Conservation (phyloP, 2,329 filamentous ascomycete genomes). For the Sporothrix inflata region DNA sequence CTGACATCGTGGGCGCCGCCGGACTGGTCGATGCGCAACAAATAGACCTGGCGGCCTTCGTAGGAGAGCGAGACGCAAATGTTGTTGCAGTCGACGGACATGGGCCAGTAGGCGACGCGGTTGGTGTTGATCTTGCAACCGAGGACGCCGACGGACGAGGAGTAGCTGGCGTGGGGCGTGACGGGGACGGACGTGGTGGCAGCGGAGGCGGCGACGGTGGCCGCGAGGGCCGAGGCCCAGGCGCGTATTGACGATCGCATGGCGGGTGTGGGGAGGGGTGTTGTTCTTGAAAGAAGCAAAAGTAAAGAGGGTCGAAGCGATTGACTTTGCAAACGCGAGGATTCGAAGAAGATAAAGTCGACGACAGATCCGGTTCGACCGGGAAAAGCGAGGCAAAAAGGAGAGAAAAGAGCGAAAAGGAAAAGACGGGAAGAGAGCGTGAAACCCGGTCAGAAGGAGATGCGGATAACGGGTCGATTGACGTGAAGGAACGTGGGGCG, state of each 20-base stretch:
- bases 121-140: slow-evolving; percentile 64
- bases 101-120: slow-evolving; percentile 63
- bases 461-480: neutral
- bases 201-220: neutral
- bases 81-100: slow-evolving; percentile 54
- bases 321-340: neutral
- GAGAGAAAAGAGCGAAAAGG: neutral
- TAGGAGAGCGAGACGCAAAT: slow-evolving; percentile 58
- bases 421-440: neutral
- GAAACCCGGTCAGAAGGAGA: slow-evolving; percentile 7
- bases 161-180: slow-evolving; percentile 61
- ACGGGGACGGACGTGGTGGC: slow-evolving; percentile 39
- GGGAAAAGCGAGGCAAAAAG: neutral
- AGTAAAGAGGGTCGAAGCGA: neutral
- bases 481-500: neutral
- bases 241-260: slow-evolving; percentile 19
- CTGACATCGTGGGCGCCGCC: slow-evolving; percentile 60
- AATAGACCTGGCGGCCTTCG: slow-evolving; percentile 53
- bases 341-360: neutral
- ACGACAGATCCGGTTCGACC: neutral
- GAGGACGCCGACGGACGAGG: slow-evolving; percentile 58
- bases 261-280: neutral
- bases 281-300: neutral
- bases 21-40: slow-evolving; percentile 61
- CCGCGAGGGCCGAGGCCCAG: slow-evolving; percentile 14